Conservation (phyloP, 2,329 filamentous ascomycete genomes). For the Alternaria sp. region DNA sequence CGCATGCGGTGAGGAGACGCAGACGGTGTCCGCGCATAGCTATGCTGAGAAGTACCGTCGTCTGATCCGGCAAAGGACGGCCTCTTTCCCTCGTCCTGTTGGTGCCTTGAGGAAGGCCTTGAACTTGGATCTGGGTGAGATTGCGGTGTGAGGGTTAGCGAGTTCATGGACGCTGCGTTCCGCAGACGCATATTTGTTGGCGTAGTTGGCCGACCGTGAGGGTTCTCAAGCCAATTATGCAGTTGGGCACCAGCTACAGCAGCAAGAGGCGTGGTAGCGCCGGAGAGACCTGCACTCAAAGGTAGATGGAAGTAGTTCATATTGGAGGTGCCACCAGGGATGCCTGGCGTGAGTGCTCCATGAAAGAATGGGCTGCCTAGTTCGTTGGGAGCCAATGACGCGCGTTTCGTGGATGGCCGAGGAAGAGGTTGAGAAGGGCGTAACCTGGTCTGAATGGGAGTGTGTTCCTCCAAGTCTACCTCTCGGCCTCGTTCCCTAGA, state of each 20-base stretch:
- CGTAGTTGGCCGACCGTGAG: slow-evolving; percentile 41
- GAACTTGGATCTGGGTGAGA: slow-evolving; percentile 54
- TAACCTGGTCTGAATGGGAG: slow-evolving; percentile 27
- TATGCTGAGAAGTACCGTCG: slow-evolving; percentile 35
- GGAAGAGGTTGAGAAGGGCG: slow-evolving; percentile 33
- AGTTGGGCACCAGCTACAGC: slow-evolving; percentile 77
- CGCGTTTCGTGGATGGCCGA: slow-evolving; percentile 37
- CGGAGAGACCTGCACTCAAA: slow-evolving; percentile 72
- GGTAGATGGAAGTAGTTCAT: slow-evolving; percentile 85
- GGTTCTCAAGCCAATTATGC: slow-evolving; percentile 57
- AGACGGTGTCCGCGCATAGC: slow-evolving; percentile 38
- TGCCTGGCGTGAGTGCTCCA: slow-evolving; percentile 62
- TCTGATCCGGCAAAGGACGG: slow-evolving; percentile 38
- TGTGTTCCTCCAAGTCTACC: slow-evolving; percentile 21
- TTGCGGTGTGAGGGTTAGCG: slow-evolving; percentile 54
- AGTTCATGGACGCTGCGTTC: slow-evolving; percentile 53
- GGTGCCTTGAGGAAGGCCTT: slow-evolving; percentile 54
- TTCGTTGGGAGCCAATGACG: slow-evolving; percentile 39
- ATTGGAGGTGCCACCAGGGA: slow-evolving; percentile 74
- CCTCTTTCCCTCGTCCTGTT: slow-evolving; percentile 38
- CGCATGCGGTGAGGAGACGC: slow-evolving; percentile 62
- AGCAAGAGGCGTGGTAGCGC: slow-evolving; percentile 78
- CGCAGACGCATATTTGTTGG: slow-evolving; percentile 45
- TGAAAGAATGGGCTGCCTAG: slow-evolving; percentile 48
- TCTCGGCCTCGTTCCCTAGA: slow-evolving; percentile 28